Evolutionary conservation across 257 asterid species (phyloP), one percentile per base, ranked within the genome.

Genomic region (Solanum paucissectum): DNA sequence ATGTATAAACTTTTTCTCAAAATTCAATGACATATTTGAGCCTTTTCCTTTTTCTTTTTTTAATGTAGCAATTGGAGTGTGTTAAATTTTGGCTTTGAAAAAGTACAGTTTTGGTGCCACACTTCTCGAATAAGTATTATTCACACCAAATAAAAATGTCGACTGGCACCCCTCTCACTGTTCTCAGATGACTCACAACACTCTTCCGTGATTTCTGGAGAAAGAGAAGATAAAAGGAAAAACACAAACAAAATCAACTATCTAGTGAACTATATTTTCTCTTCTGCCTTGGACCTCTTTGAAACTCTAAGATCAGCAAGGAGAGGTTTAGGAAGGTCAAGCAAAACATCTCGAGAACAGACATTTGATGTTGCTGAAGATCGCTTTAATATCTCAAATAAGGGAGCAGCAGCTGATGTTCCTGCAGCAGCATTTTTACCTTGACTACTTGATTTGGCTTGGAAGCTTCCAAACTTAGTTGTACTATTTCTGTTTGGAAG

Each of bases 381-480:
- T 89, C 89, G 94, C 92, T 91, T 95, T 92, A 95, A 87, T 87
- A 94, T 81, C 83, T 97, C 99, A 18, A 95, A 91, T 90, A 95
- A 87, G 8, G 98, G 94, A 36, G 88, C 84, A 32, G 72, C 85
- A 11, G 90, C 83, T 23, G 85, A 37, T 42, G 33, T 81, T 75
- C 46, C 86, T 8, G 79, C 81, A 52, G 84, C 81, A 85, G 86
- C 62, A 58, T 68, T 87, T 49, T 83, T 86, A 86, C 40, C 71
- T 58, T 71, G 90, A 58, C 87, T 87, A n/a, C 84, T 90, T 71
- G 60, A 87, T 84, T 86, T 90, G 49, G 84, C 86, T 79, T 88
- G 91, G 29, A 90, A 91, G 60, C 86, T 37, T 42, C 87, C 66
- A 44, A 87, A 36, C 74, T 46, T 87, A 42, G 89, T 85, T 75